Conservation (phyloP, 1,284 basidiomycete genomes). For the Chondrostereum purpureum region DNA sequence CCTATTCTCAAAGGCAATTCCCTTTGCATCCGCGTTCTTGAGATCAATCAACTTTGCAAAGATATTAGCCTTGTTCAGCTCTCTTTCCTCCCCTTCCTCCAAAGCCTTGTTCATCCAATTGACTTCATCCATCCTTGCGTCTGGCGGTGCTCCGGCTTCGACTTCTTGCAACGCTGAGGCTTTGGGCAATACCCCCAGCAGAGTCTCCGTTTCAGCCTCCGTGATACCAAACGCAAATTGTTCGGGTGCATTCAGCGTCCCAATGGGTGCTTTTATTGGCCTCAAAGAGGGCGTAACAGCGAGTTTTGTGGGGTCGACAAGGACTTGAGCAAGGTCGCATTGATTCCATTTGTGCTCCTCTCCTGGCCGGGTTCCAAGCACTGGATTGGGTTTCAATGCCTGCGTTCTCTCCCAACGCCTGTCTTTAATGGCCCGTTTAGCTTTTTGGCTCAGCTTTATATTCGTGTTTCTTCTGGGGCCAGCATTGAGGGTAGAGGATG, state of each 20-base stretch:
- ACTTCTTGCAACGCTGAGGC: too few relatives aligned
- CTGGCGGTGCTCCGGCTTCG: too few relatives aligned
- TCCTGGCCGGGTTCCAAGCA: slow-evolving; percentile 63
- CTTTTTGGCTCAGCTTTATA: background rate
- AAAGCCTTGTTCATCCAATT: slow-evolving; percentile 14
- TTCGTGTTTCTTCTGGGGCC: too few relatives aligned
- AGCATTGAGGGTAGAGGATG: background rate
- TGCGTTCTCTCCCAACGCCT: slow-evolving; percentile 26
- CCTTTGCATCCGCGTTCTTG: slow-evolving; percentile 78
- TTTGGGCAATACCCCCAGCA: slow-evolving; percentile 58
- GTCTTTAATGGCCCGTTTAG: background rate
- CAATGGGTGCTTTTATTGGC: slow-evolving; percentile 20
- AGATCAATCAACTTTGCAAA: slow-evolving; percentile 77
- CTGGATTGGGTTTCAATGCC: slow-evolving; percentile 52
- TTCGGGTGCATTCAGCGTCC: slow-evolving; percentile 36
- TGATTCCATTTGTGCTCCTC: slow-evolving; percentile 59
- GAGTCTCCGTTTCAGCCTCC: slow-evolving; percentile 41
- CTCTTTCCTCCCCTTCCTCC: slow-evolving; percentile 26
- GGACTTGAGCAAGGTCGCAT: slow-evolving; percentile 55
- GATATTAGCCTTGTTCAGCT: slow-evolving; percentile 54
- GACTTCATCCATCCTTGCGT: too few relatives aligned
- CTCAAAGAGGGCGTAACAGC: slow-evolving; percentile 21
- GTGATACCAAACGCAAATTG: slow-evolving; percentile 60
- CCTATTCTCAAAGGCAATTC: slow-evolving; percentile 83
- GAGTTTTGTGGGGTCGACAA: slow-evolving; percentile 53